Conservation (phyloP, 2,329 filamentous ascomycete genomes). For the Calonectria pauciramosa region DNA sequence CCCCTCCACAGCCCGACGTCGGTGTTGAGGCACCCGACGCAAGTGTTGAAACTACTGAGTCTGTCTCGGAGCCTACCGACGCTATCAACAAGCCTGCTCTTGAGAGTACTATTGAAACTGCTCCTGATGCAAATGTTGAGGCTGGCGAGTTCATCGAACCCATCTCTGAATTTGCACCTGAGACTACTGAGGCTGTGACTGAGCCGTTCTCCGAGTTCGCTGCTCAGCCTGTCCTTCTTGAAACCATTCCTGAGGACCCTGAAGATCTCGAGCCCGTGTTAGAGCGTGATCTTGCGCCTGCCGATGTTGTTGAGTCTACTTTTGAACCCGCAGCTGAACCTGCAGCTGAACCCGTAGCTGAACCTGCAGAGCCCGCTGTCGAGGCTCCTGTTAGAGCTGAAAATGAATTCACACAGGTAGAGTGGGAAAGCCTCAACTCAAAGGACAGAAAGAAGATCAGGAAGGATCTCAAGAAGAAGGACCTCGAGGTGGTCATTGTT, state of each 20-base stretch:
- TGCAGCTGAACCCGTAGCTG: neutral
- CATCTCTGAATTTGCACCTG: neutral
- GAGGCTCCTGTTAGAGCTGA: neutral
- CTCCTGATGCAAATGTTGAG: neutral
- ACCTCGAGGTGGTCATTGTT: constrained; percentile 21
- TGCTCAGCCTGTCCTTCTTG: neutral
- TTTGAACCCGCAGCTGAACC: neutral
- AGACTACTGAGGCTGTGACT: neutral
- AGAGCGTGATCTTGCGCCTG: neutral
- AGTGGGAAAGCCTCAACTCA: constrained; percentile 32
- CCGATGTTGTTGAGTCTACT: neutral
- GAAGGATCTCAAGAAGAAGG: constrained; percentile 42
- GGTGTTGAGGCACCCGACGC: neutral
- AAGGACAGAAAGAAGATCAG: constrained; percentile 44
- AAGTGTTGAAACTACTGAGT: neutral
- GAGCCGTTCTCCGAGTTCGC: neutral
- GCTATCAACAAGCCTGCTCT: neutral
- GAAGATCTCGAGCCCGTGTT: neutral
- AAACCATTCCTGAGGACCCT: neutral
- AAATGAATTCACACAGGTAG: constrained; percentile 34
- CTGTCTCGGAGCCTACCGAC: neutral
- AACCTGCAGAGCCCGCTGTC: neutral
- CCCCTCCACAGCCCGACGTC: constrained; percentile 13
- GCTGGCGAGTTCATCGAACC: neutral
- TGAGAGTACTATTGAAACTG: neutral